Evolutionary conservation across 176 grass and related monocot genomes (phyloP), one percentile per base, ranked within the genome.

Genomic region (Saccharum officinarum): DNA sequence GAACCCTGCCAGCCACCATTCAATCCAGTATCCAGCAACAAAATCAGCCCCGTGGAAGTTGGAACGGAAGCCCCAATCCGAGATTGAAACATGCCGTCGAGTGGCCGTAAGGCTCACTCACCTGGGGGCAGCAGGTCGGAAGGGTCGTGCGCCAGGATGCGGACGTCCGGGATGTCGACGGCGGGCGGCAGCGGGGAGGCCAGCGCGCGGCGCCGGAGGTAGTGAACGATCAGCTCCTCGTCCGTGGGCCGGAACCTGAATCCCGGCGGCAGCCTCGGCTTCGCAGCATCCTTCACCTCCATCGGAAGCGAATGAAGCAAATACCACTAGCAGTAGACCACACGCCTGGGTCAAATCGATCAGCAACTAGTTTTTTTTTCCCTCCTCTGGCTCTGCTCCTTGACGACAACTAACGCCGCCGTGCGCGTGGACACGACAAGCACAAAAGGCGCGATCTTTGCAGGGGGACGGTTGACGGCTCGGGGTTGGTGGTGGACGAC

Each of bases 201-300:
- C 7, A 92, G 78, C 55, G 85, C 88, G 82, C 89, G 89, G 49
- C 88, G 88, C 4, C 87, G 86, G 83, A 95, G 88, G 88, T 95
- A 95, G 73, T 95, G 93, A 54, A 92, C 54, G 1, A 95, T 60
- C 11, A 95, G 81, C 77, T 95, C 93, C 78, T 86, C 82, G 78
- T 95, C 93, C 0, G 93, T 95, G 0, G 93, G 93, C 3, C 91
- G 86, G 78, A 95, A 95, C 38, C 93, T 78, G 81, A 95, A 95
- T 23, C 93, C 93, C 34, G 90, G 86, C 3, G 93, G 93, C 55
- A 92, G 86, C 66, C 30, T 75, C 25, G 67, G 44, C 72, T 33
- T 60, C 91, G 69, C 71, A 7, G 37, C 13, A 14, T 59, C 33
- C 76, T 80, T 85, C 3, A 45, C 59, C 25, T 84, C 73, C 78